Evolutionary conservation across 2,329 filamentous ascomycete genomes (phyloP).

Genomic region (Aplosporella prunicola): DNA sequence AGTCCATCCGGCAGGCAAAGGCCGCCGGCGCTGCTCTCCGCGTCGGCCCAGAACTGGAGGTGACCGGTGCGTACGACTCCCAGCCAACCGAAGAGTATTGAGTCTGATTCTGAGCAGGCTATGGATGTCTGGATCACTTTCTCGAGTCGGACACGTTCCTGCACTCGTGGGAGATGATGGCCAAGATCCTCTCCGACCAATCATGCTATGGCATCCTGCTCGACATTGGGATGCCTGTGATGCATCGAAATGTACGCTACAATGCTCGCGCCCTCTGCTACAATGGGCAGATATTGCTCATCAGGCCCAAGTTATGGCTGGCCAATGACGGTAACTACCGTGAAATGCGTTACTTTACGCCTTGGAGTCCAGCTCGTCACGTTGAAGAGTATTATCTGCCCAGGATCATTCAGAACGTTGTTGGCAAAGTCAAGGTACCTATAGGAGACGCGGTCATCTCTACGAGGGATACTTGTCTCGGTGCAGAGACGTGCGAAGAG

Average conservation of each 20-base stretch:
- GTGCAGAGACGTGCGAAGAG: slow-evolving; percentile 55
- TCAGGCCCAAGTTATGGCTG: slow-evolving; percentile 63
- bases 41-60: slow-evolving; percentile 44
- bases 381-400: slow-evolving; percentile 59
- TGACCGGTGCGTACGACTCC: slow-evolving; percentile 24
- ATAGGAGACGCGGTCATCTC: slow-evolving; percentile 60
- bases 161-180: slow-evolving; percentile 48
- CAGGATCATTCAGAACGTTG: slow-evolving; percentile 47
- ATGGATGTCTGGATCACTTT: slow-evolving; percentile 59
- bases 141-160: slow-evolving; percentile 32
- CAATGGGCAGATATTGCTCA: slow-evolving; percentile 59
- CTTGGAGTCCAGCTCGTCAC: slow-evolving; percentile 41
- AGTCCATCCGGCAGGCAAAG: slow-evolving; percentile 54
- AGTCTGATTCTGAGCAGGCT: slow-evolving; percentile 33
- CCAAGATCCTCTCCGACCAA: slow-evolving; percentile 50
- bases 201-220: slow-evolving; percentile 57
- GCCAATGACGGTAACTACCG: slow-evolving; percentile 58
- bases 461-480: slow-evolving; percentile 53
- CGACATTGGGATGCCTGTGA: slow-evolving; percentile 43
- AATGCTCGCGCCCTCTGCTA: slow-evolving; percentile 55
- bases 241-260: slow-evolving; percentile 53
- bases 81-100: background rate
- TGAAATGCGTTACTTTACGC: slow-evolving; percentile 30
- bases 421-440: slow-evolving; percentile 47
- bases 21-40: slow-evolving; percentile 52